Percentiles rank a stretch among this genome's conserved stretches.
Conservation (phyloP, 179 eudicot species). For the Pouteria campechiana region DNA sequence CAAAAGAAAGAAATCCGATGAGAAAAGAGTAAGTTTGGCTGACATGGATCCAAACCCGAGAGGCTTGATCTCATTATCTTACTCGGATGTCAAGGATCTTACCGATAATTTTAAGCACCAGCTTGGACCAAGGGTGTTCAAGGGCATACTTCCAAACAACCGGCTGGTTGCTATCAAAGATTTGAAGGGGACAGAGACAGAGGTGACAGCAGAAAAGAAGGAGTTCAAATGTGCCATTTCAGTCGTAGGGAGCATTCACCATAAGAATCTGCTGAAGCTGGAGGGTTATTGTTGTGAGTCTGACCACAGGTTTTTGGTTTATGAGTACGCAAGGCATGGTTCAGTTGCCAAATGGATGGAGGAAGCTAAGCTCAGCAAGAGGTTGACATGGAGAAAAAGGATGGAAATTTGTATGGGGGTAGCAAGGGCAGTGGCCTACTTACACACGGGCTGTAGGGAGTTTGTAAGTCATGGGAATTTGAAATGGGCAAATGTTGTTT, state of each 20-base stretch:
- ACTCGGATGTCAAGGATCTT: conserved; percentile 35
- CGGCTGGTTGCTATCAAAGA: conserved; percentile 29
- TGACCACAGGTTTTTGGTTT: conserved; percentile 31
- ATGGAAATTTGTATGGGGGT: conserved; percentile 30
- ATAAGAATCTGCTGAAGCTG: conserved; percentile 38
- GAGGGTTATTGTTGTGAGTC: conserved; percentile 55
- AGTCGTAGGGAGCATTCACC: conserved; percentile 37
- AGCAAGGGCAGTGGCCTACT: conserved; percentile 44
- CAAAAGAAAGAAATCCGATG: conserved; percentile 17
- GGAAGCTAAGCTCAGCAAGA: conserved; percentile 26
- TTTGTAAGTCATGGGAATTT: conserved; percentile 50
- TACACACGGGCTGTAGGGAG: conserved; percentile 56
- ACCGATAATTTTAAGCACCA: conserved; percentile 41
- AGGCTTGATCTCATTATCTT: conserved; percentile 33
- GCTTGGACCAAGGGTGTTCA: conserved; percentile 34
- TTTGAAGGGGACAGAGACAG: no score
- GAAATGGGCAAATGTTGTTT: conserved; percentile 32
- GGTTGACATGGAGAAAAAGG: conserved; percentile 44
- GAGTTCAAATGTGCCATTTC: conserved; percentile 24
- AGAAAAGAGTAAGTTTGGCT: conserved; percentile 16
- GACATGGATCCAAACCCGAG: conserved; percentile 17
- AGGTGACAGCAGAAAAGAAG: conserved; percentile 24
- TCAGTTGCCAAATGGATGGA: conserved; percentile 30
- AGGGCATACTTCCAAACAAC: conserved; percentile 28
- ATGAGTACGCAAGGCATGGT: conserved; percentile 38